These are phyloP conservation scores for Cystobasidium sp. DNA, from an alignment of 1,284 basidiomycete species.

Conservation along the genomic window DNA sequence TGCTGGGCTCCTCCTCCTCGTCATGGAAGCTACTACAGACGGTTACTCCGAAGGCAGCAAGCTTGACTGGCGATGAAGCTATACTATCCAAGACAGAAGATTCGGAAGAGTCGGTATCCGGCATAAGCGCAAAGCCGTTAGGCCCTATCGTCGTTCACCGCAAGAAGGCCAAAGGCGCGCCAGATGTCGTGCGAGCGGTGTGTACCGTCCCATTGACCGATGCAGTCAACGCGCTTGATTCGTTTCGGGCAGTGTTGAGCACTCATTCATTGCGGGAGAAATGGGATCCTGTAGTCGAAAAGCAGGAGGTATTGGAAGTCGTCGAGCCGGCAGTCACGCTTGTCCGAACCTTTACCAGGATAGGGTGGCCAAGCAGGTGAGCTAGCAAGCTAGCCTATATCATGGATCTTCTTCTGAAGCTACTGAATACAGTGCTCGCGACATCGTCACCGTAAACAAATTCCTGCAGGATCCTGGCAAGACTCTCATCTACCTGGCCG, in stretches of 20 bases:
- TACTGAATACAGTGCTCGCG: constrained; percentile 69
- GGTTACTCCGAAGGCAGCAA: constrained; percentile 1
- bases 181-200: constrained; percentile 28
- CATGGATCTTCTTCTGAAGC: neutral
- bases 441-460: constrained; percentile 89
- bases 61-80: constrained; percentile 5
- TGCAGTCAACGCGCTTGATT: constrained; percentile 17
- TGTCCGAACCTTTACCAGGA: constrained; percentile 82
- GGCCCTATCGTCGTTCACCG: constrained; percentile 29
- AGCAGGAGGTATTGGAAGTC: constrained; percentile 79
- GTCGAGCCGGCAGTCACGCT: constrained; percentile 84
- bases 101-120: constrained; percentile 1
- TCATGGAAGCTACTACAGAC: constrained; percentile 37
- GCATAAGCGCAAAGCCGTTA: neutral
- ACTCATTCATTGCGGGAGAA: constrained; percentile 83
- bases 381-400: constrained; percentile 34
- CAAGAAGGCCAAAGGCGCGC: constrained; percentile 24
- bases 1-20: constrained; percentile 30
- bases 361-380: constrained; percentile 96
- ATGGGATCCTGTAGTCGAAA: constrained; percentile 92
- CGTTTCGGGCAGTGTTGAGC: constrained; percentile 77
- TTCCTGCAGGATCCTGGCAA: constrained; percentile 63
- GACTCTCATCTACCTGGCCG: constrained; percentile 88
- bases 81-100: constrained; percentile 17
- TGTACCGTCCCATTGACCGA: constrained; percentile 31